Evolutionary conservation across 2,329 filamentous ascomycete species (phyloP).

Genomic region (Periconia digitata): DNA sequence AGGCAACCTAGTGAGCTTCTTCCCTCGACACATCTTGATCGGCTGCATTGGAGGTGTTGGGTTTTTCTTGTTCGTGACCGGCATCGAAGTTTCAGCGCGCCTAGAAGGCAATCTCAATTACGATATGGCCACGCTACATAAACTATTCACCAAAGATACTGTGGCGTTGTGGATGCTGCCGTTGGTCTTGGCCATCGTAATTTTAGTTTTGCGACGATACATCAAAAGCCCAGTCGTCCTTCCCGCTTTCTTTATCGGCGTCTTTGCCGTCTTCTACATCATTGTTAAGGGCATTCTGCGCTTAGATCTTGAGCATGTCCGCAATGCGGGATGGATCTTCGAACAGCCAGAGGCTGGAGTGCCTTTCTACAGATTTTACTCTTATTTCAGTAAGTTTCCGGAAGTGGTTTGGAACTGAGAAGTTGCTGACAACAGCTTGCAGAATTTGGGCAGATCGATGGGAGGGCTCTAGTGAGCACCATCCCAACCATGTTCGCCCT

Average conservation of each 20-base stretch:
- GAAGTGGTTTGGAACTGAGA: neutral
- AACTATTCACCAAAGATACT: slow-evolving; percentile 73
- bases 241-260: slow-evolving; percentile 79
- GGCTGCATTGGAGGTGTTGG: slow-evolving; percentile 97
- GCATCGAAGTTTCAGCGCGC: slow-evolving; percentile 88
- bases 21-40: slow-evolving; percentile 92
- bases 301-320: slow-evolving; percentile 67
- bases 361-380: slow-evolving; percentile 98
- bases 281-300: slow-evolving; percentile 70
- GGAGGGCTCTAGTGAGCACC: slow-evolving; percentile 78
- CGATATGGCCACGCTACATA: slow-evolving; percentile 72
- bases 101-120: slow-evolving; percentile 85
- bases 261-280: slow-evolving; percentile 77
- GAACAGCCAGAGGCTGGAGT: slow-evolving; percentile 79
- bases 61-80: slow-evolving; percentile 89
- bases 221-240: slow-evolving; percentile 82
- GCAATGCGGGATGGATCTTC: slow-evolving; percentile 86
- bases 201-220: slow-evolving; percentile 76
- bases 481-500: slow-evolving; percentile 94
- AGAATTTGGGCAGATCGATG: slow-evolving; percentile 82
- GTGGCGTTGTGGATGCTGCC: slow-evolving; percentile 82
- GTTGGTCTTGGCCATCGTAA: slow-evolving; percentile 70
- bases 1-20: slow-evolving; percentile 93
- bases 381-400: slow-evolving; percentile 74
- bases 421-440: neutral